Conservation (phyloP, 2,329 filamentous ascomycete species). For the Sporothrix euskadiensis region DNA sequence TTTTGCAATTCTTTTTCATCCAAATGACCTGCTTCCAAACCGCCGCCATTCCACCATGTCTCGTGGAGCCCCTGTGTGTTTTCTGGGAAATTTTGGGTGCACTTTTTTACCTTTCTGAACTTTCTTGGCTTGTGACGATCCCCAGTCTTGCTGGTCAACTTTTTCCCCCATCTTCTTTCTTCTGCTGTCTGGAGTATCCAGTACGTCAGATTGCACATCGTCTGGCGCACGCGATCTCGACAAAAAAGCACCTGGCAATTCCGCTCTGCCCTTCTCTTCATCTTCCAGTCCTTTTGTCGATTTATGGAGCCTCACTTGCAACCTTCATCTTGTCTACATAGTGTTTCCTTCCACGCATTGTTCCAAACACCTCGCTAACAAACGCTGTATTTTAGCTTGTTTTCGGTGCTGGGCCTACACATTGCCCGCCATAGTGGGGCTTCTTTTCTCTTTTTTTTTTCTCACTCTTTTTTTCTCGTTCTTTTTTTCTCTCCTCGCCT, state of each 20-base stretch:
- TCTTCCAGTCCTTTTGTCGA: not conserved
- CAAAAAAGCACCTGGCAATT: not conserved
- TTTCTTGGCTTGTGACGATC: conserved; percentile 11
- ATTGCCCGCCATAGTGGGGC: conserved; percentile 16
- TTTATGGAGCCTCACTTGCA: not conserved
- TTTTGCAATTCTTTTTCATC: not conserved
- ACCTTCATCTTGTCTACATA: not conserved
- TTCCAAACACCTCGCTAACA: not conserved
- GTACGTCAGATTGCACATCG: not conserved
- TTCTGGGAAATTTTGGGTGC: not conserved
- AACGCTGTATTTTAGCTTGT: conserved; percentile 11
- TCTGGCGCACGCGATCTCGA: not conserved
- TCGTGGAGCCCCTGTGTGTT: not conserved
- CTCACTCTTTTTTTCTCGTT: conserved; percentile 13
- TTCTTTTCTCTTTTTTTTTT: conserved; percentile 11
- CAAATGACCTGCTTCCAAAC: conserved; percentile 18
- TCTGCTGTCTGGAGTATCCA: not conserved
- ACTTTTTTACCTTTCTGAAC: not conserved
- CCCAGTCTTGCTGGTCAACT: conserved; percentile 1
- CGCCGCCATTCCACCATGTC: conserved; percentile 15
- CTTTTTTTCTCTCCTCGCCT: conserved; percentile 21
- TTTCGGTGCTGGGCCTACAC: conserved; percentile 13
- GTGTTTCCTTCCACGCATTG: not conserved
- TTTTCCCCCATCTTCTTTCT: not conserved
- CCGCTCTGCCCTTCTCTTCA: not conserved